phyloP scores from a whole-genome alignment of 2,329 filamentous ascomycete species.

The Fusarium udum region DNA sequence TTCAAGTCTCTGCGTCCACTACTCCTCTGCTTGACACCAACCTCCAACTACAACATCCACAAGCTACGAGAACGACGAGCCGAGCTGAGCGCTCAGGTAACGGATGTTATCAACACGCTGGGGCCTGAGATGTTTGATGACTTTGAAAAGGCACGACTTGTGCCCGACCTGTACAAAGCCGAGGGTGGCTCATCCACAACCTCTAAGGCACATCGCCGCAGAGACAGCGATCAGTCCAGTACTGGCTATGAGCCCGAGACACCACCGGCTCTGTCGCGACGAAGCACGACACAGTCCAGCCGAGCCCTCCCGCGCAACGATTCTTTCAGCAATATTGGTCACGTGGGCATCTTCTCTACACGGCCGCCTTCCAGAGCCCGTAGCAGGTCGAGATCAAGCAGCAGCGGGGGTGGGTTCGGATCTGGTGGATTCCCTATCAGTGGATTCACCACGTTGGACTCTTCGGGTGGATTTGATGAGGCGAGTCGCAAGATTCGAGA shows the following conservation, averaged over 20 bases:
- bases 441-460: constrained; percentile 74
- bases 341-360: constrained; percentile 89
- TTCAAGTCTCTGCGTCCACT: constrained; percentile 92
- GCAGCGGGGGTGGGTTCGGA: constrained; percentile 69
- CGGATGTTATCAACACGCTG: constrained; percentile 91
- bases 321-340: constrained; percentile 89
- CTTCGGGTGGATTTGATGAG: constrained; percentile 79
- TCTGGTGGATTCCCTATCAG: constrained; percentile 72
- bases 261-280: constrained; percentile 54
- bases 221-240: constrained; percentile 62
- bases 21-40: constrained; percentile 83
- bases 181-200: constrained; percentile 45
- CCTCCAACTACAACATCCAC: constrained; percentile 83
- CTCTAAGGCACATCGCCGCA: constrained; percentile 46
- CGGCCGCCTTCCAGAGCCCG: constrained; percentile 83
- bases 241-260: constrained; percentile 50
- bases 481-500: constrained; percentile 84
- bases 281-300: constrained; percentile 64
- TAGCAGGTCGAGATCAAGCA: constrained; percentile 75
- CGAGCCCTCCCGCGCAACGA: constrained; percentile 81
- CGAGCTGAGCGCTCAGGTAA: constrained; percentile 82
- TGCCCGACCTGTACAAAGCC: constrained; percentile 63
- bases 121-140: constrained; percentile 98
- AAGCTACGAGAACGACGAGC: constrained; percentile 78
- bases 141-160: constrained; percentile 80